phyloP scores from a whole-genome alignment of 2,329 filamentous ascomycete genomes.

The Podosphaera fusca region DNA sequence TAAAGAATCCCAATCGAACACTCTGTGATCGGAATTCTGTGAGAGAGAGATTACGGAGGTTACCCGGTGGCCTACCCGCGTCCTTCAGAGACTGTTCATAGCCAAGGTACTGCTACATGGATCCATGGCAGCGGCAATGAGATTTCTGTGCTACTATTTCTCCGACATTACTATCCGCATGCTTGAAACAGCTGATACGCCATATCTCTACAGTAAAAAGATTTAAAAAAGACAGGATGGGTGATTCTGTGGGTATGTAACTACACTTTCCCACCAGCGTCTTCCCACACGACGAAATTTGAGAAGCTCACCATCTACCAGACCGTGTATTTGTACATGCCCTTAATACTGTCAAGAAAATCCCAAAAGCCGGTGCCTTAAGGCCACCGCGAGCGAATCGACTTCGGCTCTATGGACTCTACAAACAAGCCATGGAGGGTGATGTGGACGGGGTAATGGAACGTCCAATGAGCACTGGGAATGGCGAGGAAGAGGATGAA shows the following conservation, averaged over 20 bases:
- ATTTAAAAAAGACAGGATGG: slow-evolving; percentile 19
- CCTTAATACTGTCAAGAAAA: slow-evolving; percentile 94
- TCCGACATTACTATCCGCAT: too few relatives aligned
- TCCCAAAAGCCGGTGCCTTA: slow-evolving; percentile 75
- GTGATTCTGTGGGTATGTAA: slow-evolving; percentile 27
- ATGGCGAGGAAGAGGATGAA: slow-evolving; percentile 26
- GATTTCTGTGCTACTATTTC: too few relatives aligned
- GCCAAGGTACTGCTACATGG: too few relatives aligned
- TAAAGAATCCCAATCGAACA: too few relatives aligned
- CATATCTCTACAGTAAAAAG: too few relatives aligned
- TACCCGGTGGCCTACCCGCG: too few relatives aligned
- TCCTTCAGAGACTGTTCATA: too few relatives aligned
- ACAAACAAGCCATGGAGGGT: slow-evolving; percentile 98
- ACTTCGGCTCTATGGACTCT: slow-evolving; percentile 84
- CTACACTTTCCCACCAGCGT: neutral
- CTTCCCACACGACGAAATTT: neutral
- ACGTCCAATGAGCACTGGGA: slow-evolving; percentile 42
- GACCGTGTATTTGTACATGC: slow-evolving; percentile 98
- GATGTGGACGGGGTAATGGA: slow-evolving; percentile 90
- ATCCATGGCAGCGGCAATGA: too few relatives aligned
- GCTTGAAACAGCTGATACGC: too few relatives aligned
- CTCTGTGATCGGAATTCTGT: too few relatives aligned
- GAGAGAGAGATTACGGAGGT: too few relatives aligned
- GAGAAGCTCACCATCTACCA: slow-evolving; percentile 17
- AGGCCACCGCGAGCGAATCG: slow-evolving; percentile 70